phyloP scores from a whole-genome alignment of 352 stramenopile genomes.

The Globisporangium canariense region DNA sequence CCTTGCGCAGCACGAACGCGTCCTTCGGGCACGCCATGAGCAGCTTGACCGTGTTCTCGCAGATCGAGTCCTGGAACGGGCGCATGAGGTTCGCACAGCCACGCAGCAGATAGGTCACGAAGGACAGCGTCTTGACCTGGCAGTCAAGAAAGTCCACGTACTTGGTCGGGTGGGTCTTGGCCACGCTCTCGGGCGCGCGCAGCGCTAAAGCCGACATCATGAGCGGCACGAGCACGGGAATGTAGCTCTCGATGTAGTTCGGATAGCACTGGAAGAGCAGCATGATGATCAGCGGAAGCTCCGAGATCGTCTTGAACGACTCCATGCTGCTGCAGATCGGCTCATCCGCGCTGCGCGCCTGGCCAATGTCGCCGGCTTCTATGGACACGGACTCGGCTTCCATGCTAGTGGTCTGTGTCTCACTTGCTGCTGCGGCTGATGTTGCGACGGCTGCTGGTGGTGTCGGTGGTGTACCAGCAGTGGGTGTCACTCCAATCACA shows the following conservation, averaged over 20 bases:
- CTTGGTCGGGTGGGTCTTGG: conserved; percentile 52
- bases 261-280: conserved; percentile 98
- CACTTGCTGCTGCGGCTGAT: conserved; percentile 8
- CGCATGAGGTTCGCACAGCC: conserved; percentile 92
- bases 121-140: conserved; percentile 98
- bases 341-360: conserved; percentile 28
- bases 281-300: conserved; percentile 98
- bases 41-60: conserved; percentile 92
- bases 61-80: conserved; percentile 93
- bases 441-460: conserved; percentile 17
- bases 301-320: conserved; percentile 95
- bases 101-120: conserved; percentile 96
- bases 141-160: conserved; percentile 92
- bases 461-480: neutral
- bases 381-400: conserved; percentile 18
- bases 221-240: conserved; percentile 93
- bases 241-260: conserved; percentile 94
- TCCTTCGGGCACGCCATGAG: conserved; percentile 94
- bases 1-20: conserved; percentile 92
- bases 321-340: conserved; percentile 80
- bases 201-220: conserved; percentile 96
- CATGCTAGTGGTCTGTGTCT: neutral
- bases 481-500: conserved; percentile 7
- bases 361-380: conserved; percentile 15
- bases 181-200: conserved; percentile 56